phyloP scores from a whole-genome alignment of 2,329 filamentous ascomycete species.

The Fusarium compactum region DNA sequence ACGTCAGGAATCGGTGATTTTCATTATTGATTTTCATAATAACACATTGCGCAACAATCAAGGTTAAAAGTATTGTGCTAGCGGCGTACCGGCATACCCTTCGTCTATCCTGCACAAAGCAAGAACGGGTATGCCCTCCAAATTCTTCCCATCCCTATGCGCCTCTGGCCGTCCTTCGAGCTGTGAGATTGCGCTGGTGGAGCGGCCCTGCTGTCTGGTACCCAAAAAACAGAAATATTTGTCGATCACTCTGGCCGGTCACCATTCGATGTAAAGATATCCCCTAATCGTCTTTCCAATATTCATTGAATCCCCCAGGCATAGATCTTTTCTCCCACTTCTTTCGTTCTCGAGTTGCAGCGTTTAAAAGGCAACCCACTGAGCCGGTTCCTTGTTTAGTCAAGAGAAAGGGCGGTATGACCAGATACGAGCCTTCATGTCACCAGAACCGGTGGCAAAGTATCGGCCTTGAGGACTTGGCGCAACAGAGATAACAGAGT shows the following conservation, averaged over 20 bases:
- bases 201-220: conserved; percentile 33
- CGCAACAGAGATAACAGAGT: conserved; percentile 97
- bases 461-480: conserved; percentile 88
- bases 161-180: conserved; percentile 45
- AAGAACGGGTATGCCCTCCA: conserved; percentile 44
- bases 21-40: conserved; percentile 41
- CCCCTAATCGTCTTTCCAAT: conserved; percentile 22
- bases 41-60: conserved; percentile 42
- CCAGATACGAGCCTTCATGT: conserved; percentile 98
- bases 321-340: conserved; percentile 17
- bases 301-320: conserved; percentile 21
- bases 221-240: conserved; percentile 44
- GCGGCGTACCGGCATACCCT: conserved; percentile 29
- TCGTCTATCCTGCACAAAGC: conserved; percentile 41
- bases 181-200: conserved; percentile 30
- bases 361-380: conserved; percentile 33
- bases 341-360: conserved; percentile 13
- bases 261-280: conserved; percentile 25
- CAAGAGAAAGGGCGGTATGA: conserved; percentile 71
- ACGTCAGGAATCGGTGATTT: conserved; percentile 34
- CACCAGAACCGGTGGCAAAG: conserved; percentile 96
- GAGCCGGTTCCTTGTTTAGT: conserved; percentile 38
- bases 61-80: conserved; percentile 35
- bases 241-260: conserved; percentile 33
- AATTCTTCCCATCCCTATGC: conserved; percentile 45